phyloP scores from a whole-genome alignment of 768 basidiomycete species.

The Pholiota microspora region DNA sequence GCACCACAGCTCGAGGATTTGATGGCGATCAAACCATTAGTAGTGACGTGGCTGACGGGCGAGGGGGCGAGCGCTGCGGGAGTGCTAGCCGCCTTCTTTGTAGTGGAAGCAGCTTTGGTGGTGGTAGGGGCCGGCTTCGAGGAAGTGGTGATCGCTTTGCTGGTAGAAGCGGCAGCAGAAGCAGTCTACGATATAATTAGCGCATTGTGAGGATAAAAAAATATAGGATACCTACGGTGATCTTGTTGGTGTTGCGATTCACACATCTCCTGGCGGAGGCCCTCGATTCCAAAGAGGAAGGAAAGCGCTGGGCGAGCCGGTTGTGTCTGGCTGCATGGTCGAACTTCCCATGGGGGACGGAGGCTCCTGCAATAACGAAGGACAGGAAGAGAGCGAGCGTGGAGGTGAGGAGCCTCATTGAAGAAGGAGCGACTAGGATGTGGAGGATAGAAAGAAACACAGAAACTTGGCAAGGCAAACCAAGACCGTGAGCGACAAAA shows the following conservation, averaged over 20 bases:
- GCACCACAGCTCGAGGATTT: conserved; percentile 38
- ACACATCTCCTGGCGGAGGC: conserved; percentile 20
- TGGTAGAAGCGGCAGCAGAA: conserved; percentile 1
- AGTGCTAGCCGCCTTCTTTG: conserved; percentile 7
- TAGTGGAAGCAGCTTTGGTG: conserved; percentile 9
- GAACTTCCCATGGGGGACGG: conserved; percentile 25
- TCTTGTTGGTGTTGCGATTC: conserved; percentile 17
- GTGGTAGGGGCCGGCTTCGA: no score
- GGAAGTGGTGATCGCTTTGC: conserved; percentile 2
- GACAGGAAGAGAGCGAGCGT: conserved; percentile 36
- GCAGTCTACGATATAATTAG: conserved; percentile 6
- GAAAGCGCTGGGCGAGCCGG: conserved; percentile 28
- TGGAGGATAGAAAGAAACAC: conserved; percentile 9
- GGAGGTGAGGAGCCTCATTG: conserved; percentile 45
- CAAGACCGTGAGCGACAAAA: neutral
- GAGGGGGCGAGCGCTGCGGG: conserved; percentile 10
- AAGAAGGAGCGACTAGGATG: conserved; percentile 15
- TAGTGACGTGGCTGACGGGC: conserved; percentile 8
- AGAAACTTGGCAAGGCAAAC: conserved; percentile 4
- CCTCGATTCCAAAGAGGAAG: conserved; percentile 15
- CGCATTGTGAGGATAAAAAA: neutral
- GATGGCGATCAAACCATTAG: conserved; percentile 33
- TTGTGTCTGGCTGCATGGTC: conserved; percentile 34
- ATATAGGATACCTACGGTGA: conserved; percentile 6
- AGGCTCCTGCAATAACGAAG: conserved; percentile 30